Evolutionary conservation across 495 filamentous ascomycete genomes (phyloP).

Genomic region (Neurospora terricola): DNA sequence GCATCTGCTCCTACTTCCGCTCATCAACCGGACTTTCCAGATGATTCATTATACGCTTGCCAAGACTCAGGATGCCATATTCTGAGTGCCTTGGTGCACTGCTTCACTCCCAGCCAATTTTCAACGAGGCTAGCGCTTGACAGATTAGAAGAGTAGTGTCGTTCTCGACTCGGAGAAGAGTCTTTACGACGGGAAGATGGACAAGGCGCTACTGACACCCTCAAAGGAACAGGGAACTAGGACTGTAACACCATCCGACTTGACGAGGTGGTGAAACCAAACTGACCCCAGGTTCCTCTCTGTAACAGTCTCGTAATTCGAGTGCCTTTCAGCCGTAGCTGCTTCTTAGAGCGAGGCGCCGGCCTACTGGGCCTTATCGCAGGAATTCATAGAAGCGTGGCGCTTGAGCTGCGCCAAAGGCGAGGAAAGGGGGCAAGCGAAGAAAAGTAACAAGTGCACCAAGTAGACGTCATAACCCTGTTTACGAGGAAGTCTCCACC

Average conservation of each 20-base stretch:
- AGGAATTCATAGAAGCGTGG: neutral
- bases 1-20: neutral
- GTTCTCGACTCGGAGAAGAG: neutral
- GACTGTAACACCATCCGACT: neutral
- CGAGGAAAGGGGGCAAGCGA: neutral
- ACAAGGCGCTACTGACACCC: neutral
- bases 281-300: neutral
- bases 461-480: neutral
- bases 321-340: neutral
- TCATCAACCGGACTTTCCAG: neutral
- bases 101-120: neutral
- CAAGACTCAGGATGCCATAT: neutral
- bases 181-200: neutral
- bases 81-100: neutral
- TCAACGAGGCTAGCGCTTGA: neutral
- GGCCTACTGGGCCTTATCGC: neutral
- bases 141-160: neutral
- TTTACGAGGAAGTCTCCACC: neutral
- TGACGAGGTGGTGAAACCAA: neutral
- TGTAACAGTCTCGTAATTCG: neutral
- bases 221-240: neutral
- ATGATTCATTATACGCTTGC: neutral
- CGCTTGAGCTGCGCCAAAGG: neutral
- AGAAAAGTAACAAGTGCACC: neutral
- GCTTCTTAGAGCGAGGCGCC: neutral